Base-by-base conservation (phyloP, 208 protist species). In the Acanthamoeba triangularis region DNA sequence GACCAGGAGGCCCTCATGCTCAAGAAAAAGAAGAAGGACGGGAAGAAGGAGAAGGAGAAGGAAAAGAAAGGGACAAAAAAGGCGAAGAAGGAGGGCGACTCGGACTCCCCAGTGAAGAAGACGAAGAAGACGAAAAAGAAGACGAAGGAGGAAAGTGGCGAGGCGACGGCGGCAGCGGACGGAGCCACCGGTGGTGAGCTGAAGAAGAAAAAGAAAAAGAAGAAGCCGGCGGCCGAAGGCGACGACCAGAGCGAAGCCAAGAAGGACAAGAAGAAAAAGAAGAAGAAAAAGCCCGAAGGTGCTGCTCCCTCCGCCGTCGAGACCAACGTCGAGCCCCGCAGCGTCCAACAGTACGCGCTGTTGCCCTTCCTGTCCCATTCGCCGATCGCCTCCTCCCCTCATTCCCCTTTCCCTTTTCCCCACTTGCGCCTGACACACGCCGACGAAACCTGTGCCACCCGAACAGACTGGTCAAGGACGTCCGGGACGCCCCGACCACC, bases 211-310 rank as follows among this genome's bases (percentile, higher is more conserved):
- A 63, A 63, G 23, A 63, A 63, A 16, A 78, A 78, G 69, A 78
- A 78, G 69, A 78, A 63, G 23, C 13, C 59, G 10, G 59, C 59
- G 16, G 59, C n/a, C 35, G 35, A 44, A 44, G 69, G 35, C 13
- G 69, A 78, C 69, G 69, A 78, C 69, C 3, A 16, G 8, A 28
- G 30, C 18, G 33, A 41, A 14, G 69, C 11, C 11, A 44, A 78
- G 69, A 78, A 78, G 35, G 28, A 78, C 18, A 78, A 78, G 69
- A 78, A 78, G 23, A 74, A 74, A 37, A 78, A 78, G 69, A 78
- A 4, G 18, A 78, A 78, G 69, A 63, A 63, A 28, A 28, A 16
- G 59, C 5, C 35, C 69, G 35, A 44, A 4, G 8, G 8, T 72
- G 63, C 63, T 16, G 3, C 59, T 63, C 23, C 59, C 18, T n/a